Evolutionary conservation across 2,329 filamentous ascomycete genomes (phyloP).

Genomic region (Botryotinia calthae): DNA sequence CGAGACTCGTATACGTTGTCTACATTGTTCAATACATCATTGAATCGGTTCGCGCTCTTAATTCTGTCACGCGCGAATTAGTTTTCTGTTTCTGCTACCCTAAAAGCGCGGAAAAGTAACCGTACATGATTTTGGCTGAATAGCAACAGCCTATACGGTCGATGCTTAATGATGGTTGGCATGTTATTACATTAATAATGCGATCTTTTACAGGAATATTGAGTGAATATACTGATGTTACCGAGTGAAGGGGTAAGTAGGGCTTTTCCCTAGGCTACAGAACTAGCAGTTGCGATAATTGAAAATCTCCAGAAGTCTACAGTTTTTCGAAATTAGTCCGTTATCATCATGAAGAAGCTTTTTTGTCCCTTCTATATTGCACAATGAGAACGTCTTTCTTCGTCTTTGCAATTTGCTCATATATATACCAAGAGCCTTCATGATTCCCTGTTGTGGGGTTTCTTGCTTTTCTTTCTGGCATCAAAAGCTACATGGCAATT

Average conservation of each 20-base stretch:
- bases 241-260: not conserved
- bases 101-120: not conserved
- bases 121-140: not conserved
- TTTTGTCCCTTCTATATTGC: accelerated
- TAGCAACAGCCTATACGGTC: not conserved
- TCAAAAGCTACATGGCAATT: not conserved
- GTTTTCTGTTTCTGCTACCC: no score
- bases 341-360: not conserved
- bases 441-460: accelerated
- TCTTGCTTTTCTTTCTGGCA: not conserved
- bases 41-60: not conserved
- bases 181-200: no score
- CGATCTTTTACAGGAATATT: not conserved
- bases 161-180: not conserved
- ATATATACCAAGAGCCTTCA: not conserved
- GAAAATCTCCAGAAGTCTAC: not conserved
- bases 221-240: no score
- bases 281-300: not conserved
- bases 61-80: not conserved
- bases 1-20: not conserved
- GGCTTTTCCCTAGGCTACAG: not conserved
- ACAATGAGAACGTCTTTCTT: not conserved
- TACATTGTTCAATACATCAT: not conserved
- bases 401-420: not conserved
- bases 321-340: accelerated